Percentiles rank a stretch among this genome's conserved stretches.
These are phyloP conservation scores for Bolboschoenus planiculmis DNA, from an alignment of 176 grass and related monocot species.

Conservation along the genomic window DNA sequence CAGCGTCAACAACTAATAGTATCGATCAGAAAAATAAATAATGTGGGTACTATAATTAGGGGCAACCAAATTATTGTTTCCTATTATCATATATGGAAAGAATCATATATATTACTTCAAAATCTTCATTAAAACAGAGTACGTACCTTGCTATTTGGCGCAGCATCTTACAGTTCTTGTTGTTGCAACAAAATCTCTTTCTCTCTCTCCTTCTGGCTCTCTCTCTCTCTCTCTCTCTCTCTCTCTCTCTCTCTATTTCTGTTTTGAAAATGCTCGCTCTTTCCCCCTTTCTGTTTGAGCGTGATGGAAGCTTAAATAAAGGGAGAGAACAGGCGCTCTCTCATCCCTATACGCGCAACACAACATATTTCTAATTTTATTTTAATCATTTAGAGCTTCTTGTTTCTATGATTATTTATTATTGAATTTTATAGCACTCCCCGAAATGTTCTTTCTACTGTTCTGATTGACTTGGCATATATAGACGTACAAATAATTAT, in stretches of 20 bases:
- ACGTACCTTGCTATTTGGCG: neutral
- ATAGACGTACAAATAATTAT: neutral
- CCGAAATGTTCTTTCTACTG: neutral
- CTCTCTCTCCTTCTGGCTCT: neutral
- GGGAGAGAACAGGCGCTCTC: neutral
- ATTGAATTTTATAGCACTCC: slow-evolving; percentile 9
- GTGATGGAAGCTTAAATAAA: slow-evolving; percentile 25
- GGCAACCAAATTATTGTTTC: neutral
- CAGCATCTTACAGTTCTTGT: neutral
- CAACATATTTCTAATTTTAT: neutral
- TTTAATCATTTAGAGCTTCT: neutral
- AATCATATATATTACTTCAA: neutral
- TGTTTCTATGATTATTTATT: neutral
- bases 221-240: neutral
- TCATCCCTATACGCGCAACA: slow-evolving; percentile 17
- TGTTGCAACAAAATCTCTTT: neutral
- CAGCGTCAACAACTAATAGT: neutral
- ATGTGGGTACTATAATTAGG: neutral
- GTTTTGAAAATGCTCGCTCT: neutral
- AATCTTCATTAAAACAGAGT: neutral
- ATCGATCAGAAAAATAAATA: too few species aligned
- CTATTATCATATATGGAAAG: too few species aligned
- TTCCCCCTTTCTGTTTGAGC: slow-evolving; percentile 2
- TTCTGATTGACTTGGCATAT: neutral
- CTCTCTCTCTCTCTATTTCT: neutral